Evolutionary conservation across 2,329 filamentous ascomycete species (phyloP).

Genomic region (Colletotrichum plurivorum): DNA sequence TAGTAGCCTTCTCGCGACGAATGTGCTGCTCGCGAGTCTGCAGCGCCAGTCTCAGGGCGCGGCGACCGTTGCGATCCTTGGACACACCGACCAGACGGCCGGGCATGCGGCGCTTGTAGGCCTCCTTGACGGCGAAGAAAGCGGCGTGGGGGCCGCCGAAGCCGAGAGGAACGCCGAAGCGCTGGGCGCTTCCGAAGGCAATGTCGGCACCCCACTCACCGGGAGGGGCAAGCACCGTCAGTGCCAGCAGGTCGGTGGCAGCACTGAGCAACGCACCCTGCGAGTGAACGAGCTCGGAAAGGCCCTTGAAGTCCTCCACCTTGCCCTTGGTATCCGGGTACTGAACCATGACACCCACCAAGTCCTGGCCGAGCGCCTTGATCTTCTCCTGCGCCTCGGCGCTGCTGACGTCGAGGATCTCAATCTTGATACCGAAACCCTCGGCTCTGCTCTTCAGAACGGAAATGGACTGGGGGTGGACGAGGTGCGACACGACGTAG

Average conservation of each 20-base stretch:
- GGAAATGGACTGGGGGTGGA: slow-evolving; percentile 88
- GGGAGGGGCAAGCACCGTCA: slow-evolving; percentile 89
- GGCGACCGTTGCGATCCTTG: slow-evolving; percentile 87
- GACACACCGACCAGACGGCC: slow-evolving; percentile 92
- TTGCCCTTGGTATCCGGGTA: slow-evolving; percentile 92
- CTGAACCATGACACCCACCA: slow-evolving; percentile 93
- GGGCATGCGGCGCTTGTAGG: slow-evolving; percentile 94
- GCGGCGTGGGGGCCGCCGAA: slow-evolving; percentile 96
- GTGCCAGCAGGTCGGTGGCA: slow-evolving; percentile 88
- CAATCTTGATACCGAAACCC: slow-evolving; percentile 89
- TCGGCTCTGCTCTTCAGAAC: slow-evolving; percentile 89
- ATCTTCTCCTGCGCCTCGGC: slow-evolving; percentile 74
- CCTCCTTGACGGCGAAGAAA: slow-evolving; percentile 93
- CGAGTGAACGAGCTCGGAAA: slow-evolving; percentile 84
- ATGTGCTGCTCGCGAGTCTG: slow-evolving; percentile 98
- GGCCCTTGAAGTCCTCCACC: slow-evolving; percentile 79
- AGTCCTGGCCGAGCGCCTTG: slow-evolving; percentile 81
- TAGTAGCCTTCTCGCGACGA: slow-evolving; percentile 94
- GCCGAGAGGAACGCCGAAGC: slow-evolving; percentile 92
- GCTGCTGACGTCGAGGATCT: slow-evolving; percentile 79
- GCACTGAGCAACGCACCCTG: slow-evolving; percentile 86
- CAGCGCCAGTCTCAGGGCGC: slow-evolving; percentile 85
- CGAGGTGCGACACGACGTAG: slow-evolving; percentile 85
- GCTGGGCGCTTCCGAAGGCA: slow-evolving; percentile 92
- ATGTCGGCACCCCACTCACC: slow-evolving; percentile 97